phyloP scores from a whole-genome alignment of 192 early-diverging fungal species.

The Backusella tuberculispora region DNA sequence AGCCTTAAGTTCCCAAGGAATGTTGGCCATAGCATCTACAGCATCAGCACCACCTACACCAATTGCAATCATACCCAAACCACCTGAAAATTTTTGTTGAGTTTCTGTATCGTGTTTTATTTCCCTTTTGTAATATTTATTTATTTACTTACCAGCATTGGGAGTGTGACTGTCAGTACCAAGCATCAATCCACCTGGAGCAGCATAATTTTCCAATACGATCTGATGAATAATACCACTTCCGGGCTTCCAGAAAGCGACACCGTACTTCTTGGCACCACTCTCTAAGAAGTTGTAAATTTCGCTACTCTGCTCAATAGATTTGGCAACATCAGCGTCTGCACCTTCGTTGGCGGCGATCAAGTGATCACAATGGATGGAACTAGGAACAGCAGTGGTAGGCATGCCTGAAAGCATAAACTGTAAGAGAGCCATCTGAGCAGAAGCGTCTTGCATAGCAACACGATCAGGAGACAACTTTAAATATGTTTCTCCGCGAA shows the following conservation, averaged over 20 bases:
- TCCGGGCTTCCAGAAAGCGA: slow-evolving; percentile 96
- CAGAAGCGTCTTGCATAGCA: slow-evolving; percentile 94
- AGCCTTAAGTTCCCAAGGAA: slow-evolving; percentile 98
- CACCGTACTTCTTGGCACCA: slow-evolving; percentile 89
- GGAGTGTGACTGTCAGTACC: slow-evolving; percentile 90
- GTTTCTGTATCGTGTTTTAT: slow-evolving; percentile 24
- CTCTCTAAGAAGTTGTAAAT: slow-evolving; percentile 92
- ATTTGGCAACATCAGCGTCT: slow-evolving; percentile 80
- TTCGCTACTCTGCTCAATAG: slow-evolving; percentile 89
- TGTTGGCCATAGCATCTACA: slow-evolving; percentile 97
- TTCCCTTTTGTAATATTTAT: neutral
- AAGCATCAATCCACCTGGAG: slow-evolving; percentile 96
- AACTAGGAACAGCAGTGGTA: slow-evolving; percentile 92
- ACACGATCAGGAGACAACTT: slow-evolving; percentile 96
- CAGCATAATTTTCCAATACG: slow-evolving; percentile 98
- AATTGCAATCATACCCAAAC: slow-evolving; percentile 95
- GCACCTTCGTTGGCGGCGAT: slow-evolving; percentile 93
- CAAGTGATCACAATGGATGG: slow-evolving; percentile 99
- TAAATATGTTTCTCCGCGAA: slow-evolving; percentile 87
- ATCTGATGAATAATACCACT: slow-evolving; percentile 99
- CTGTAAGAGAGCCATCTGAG: slow-evolving; percentile 96
- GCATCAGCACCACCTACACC: slow-evolving; percentile 99
- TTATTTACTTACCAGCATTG: slow-evolving; percentile 47
- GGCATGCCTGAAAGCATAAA: slow-evolving; percentile 97
- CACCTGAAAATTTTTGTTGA: slow-evolving; percentile 51